A percentile compares a stretch with the other conserved stretches of the same genome.
Evolutionary conservation across 2,329 filamentous ascomycete genomes (phyloP).

Genomic region (Cercospora sp.): DNA sequence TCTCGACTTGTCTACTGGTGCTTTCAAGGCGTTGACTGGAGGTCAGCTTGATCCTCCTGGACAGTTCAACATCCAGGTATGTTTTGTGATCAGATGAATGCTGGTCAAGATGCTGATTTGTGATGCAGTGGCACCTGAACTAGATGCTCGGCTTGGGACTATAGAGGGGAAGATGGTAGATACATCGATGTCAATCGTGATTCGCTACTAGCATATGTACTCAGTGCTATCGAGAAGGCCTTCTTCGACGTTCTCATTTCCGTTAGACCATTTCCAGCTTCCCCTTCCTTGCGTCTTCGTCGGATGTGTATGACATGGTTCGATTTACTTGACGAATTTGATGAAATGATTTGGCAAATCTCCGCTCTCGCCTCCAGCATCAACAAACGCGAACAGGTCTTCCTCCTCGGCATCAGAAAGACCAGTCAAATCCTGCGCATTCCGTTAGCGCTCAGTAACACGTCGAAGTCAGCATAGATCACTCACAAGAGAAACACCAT

Average conservation of each 20-base stretch:
- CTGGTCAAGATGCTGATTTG: neutral
- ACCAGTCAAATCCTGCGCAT: neutral
- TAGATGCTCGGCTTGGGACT: neutral
- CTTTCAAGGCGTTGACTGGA: slow-evolving; percentile 16
- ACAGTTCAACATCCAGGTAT: slow-evolving; percentile 11
- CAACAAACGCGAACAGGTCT: neutral
- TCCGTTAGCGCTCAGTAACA: neutral
- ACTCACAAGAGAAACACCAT: neutral
- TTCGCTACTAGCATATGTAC: neutral
- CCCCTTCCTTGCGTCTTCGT: neutral
- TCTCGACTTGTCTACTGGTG: slow-evolving; percentile 15
- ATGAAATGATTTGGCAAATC: neutral
- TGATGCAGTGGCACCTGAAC: neutral
- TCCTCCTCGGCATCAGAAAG: neutral
- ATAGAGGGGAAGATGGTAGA: neutral
- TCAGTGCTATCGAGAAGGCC: neutral
- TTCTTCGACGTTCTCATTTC: neutral
- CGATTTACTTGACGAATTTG: neutral
- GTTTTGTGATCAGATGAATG: neutral
- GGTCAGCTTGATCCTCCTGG: slow-evolving; percentile 12
- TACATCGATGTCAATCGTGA: neutral
- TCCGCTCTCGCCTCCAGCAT: neutral
- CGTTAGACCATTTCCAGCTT: neutral
- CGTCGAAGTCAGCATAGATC: neutral
- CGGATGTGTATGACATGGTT: neutral